Evolutionary conservation across 176 grass and related monocot genomes (phyloP).

Genomic region (Urochloa ruziziensis): DNA sequence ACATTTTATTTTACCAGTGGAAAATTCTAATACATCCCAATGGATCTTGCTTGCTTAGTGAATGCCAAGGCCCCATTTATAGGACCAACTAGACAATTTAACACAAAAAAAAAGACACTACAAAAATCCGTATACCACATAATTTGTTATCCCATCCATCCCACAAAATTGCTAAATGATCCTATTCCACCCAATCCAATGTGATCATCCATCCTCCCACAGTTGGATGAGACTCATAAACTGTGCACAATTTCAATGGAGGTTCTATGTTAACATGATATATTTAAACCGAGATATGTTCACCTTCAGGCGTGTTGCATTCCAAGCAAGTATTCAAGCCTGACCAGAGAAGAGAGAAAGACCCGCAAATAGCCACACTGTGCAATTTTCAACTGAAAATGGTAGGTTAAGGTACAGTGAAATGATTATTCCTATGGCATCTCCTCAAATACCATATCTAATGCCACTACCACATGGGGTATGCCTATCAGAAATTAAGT

Average conservation of each 20-base stretch:
- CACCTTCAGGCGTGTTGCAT: background rate
- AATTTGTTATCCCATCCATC: background rate
- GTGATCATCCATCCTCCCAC: background rate
- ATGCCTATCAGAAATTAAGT: background rate
- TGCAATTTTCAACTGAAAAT: background rate
- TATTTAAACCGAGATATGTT: slow-evolving; percentile 2
- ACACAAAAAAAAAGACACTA: background rate
- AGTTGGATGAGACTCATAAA: no score
- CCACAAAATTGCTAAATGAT: background rate
- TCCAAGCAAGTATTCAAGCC: background rate
- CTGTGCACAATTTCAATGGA: background rate
- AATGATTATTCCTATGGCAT: background rate
- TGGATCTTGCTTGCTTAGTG: background rate
- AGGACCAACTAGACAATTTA: background rate
- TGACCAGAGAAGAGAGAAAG: background rate
- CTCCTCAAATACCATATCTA: background rate
- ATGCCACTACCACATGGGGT: background rate
- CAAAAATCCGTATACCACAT: background rate
- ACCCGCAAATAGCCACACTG: background rate
- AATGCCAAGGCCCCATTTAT: background rate
- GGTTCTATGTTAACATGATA: background rate
- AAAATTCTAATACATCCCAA: background rate
- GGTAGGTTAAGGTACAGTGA: background rate
- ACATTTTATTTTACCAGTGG: background rate
- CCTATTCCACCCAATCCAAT: background rate